Percentiles rank a stretch among this genome's conserved stretches.
phyloP scores from a whole-genome alignment of 2,329 filamentous ascomycete genomes.

The Dendrostoma leiphaemia region DNA sequence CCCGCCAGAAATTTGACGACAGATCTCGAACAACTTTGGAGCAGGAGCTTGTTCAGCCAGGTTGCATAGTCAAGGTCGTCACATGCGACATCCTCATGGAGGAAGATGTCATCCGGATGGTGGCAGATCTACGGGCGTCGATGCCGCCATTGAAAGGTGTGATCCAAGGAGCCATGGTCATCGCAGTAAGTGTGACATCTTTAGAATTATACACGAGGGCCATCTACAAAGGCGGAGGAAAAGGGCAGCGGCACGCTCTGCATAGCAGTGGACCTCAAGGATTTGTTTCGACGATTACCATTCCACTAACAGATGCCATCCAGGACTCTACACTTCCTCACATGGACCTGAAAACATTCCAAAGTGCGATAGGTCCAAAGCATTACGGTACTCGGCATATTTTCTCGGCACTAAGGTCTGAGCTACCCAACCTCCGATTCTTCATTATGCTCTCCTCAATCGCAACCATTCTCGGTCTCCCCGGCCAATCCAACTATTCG shows the following conservation, averaged over 20 bases:
- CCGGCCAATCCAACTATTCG: slow-evolving; percentile 33
- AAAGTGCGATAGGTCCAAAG: no score
- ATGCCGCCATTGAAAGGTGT: slow-evolving; percentile 37
- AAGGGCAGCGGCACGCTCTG: no score
- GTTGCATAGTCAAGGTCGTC: slow-evolving; percentile 25
- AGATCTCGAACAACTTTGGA: no score
- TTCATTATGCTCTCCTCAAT: slow-evolving; percentile 36
- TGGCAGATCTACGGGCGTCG: background rate
- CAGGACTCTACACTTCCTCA: no score
- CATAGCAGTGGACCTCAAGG: no score
- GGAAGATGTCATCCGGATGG: background rate
- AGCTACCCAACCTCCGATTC: slow-evolving; percentile 30
- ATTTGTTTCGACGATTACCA: no score
- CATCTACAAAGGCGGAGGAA: no score
- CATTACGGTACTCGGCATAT: no score
- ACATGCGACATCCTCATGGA: slow-evolving; percentile 32
- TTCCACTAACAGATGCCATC: no score
- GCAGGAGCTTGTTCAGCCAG: slow-evolving; percentile 9
- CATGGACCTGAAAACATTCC: no score
- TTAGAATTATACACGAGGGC: background rate
- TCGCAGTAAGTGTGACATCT: slow-evolving; percentile 12
- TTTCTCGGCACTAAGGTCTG: background rate
- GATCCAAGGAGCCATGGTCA: slow-evolving; percentile 42
- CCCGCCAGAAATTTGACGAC: slow-evolving; percentile 25
- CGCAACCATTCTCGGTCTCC: slow-evolving; percentile 26